phyloP scores from a whole-genome alignment of 176 grass and related monocot species.

The Aegilops speltoides region DNA sequence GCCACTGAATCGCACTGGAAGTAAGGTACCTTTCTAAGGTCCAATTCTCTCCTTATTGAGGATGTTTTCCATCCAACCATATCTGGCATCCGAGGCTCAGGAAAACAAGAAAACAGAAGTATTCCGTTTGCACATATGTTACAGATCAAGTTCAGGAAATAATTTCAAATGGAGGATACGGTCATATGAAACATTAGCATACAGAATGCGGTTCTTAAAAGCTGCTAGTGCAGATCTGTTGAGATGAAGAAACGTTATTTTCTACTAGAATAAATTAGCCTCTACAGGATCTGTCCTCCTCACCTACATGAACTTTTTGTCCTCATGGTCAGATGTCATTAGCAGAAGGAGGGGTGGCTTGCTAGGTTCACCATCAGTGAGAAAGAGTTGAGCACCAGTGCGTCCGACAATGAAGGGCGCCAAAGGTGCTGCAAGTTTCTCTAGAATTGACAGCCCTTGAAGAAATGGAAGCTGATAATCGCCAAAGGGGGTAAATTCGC shows the following conservation, averaged over 20 bases:
- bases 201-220: slow-evolving; percentile 69
- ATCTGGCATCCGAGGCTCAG: slow-evolving; percentile 55
- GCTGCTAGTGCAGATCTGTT: slow-evolving; percentile 66
- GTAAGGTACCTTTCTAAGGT: slow-evolving; percentile 64
- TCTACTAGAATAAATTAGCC: background rate
- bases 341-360: slow-evolving; percentile 72
- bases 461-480: slow-evolving; percentile 83
- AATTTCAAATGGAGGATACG: slow-evolving; percentile 57
- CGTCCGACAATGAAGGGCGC: slow-evolving; percentile 69
- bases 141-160: slow-evolving; percentile 4
- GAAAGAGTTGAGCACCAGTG: slow-evolving; percentile 80
- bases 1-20: background rate
- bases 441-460: slow-evolving; percentile 71
- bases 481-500: background rate
- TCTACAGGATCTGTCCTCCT: background rate
- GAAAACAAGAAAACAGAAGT: slow-evolving; percentile 37
- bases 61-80: slow-evolving; percentile 96
- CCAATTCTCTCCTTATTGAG: slow-evolving; percentile 78
- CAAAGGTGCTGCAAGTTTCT: slow-evolving; percentile 78
- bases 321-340: slow-evolving; percentile 70
- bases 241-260: slow-evolving; percentile 17
- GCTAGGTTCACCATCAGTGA: slow-evolving; percentile 78
- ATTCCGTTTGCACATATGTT: background rate
- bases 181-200: slow-evolving; percentile 91
- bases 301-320: slow-evolving; percentile 69